Percentiles rank a stretch among this genome's conserved stretches.
phyloP scores from a whole-genome alignment of 2,329 filamentous ascomycete genomes.

The Colletotrichum echinochloae region DNA sequence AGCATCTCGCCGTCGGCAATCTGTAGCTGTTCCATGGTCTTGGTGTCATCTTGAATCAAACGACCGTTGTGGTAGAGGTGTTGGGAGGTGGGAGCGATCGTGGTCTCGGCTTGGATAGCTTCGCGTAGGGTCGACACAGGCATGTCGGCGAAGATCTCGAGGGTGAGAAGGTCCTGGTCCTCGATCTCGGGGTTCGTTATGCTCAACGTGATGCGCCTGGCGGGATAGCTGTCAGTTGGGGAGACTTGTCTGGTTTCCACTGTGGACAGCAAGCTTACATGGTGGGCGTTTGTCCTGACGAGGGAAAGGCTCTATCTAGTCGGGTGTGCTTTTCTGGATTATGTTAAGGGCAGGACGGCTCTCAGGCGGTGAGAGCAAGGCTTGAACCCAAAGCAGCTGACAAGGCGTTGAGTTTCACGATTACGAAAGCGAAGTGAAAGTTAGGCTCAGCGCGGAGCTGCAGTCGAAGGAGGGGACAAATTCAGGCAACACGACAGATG shows the following conservation, averaged over 20 bases:
- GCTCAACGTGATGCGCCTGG: constrained; percentile 88
- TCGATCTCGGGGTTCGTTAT: constrained; percentile 78
- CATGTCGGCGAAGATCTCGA: constrained; percentile 86
- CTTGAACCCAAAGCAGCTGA: background rate
- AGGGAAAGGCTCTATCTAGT: background rate
- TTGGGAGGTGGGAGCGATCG: constrained; percentile 78
- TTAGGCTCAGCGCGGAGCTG: constrained; percentile 29
- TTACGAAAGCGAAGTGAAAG: constrained; percentile 36
- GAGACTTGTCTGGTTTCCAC: background rate
- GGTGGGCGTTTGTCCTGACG: constrained; percentile 14
- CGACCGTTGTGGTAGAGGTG: constrained; percentile 92
- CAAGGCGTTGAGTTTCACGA: constrained; percentile 25
- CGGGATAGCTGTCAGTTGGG: constrained; percentile 18
- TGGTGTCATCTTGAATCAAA: constrained; percentile 77
- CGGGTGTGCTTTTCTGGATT: background rate
- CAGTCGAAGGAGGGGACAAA: constrained; percentile 28
- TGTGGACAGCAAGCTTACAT: constrained; percentile 24
- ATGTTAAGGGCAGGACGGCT: background rate
- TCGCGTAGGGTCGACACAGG: constrained; percentile 87
- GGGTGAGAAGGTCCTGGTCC: constrained; percentile 77
- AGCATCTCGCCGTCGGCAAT: constrained; percentile 94
- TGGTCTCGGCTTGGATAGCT: constrained; percentile 86
- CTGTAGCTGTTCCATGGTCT: constrained; percentile 84
- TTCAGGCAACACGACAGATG: constrained; percentile 33
- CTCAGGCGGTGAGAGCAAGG: constrained; percentile 1